Evolutionary conservation across 2,329 filamentous ascomycete species (phyloP).

Genomic region (Biscogniauxia mediterranea): DNA sequence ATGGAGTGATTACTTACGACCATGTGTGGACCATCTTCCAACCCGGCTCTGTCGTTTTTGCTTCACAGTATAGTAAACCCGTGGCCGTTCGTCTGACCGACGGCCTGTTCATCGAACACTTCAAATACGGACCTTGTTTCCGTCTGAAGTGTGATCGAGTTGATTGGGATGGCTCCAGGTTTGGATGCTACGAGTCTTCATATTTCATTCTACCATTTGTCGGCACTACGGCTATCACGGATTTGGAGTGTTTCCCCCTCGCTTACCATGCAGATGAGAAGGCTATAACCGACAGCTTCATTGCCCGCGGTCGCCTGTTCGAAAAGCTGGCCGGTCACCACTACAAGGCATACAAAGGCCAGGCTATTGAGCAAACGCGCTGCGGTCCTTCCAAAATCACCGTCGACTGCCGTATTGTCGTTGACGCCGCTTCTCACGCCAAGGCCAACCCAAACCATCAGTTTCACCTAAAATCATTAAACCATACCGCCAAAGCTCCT

Average conservation of each 20-base stretch:
- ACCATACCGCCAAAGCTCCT: neutral
- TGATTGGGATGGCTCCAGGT: neutral
- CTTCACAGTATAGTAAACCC: neutral
- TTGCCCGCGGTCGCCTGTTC: neutral
- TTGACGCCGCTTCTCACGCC: slow-evolving; percentile 2
- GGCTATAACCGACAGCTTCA: neutral
- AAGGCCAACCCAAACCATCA: neutral
- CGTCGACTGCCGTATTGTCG: slow-evolving; percentile 9
- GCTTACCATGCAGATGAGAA: neutral
- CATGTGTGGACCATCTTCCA: slow-evolving; percentile 15
- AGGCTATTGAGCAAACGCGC: neutral
- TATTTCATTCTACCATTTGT: neutral
- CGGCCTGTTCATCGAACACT: slow-evolving; percentile 3
- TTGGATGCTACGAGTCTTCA: neutral
- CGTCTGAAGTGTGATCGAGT: slow-evolving; percentile 4
- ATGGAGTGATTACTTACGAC: slow-evolving; percentile 7
- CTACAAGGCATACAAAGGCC: neutral
- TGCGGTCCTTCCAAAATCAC: neutral
- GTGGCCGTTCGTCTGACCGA: slow-evolving; percentile 4
- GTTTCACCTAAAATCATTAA: slow-evolving; percentile 3
- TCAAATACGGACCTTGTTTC: slow-evolving; percentile 4
- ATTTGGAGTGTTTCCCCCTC: neutral
- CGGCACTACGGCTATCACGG: neutral
- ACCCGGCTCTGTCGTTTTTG: slow-evolving; percentile 7
- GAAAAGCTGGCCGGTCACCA: neutral